These are phyloP conservation scores for Coccomyxa subellipsoidea DNA, from an alignment of 163 green algal species.

Conservation along the genomic window DNA sequence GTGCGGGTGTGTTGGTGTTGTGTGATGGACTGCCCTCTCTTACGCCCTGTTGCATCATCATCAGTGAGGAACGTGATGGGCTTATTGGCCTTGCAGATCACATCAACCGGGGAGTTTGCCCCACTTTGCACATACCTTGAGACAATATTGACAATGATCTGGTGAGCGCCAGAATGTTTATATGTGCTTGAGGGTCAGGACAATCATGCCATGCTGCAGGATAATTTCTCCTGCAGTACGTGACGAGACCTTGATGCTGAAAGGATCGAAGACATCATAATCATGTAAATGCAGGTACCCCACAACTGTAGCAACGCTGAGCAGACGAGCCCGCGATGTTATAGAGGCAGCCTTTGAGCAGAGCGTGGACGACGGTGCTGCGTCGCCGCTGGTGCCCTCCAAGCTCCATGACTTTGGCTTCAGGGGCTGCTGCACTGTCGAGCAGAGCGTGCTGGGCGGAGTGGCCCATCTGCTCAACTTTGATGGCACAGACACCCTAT, in stretches of 20 bases:
- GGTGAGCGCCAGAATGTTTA: slow-evolving; percentile 36
- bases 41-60: too few relatives aligned
- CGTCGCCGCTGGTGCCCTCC: slow-evolving; percentile 52
- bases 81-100: slow-evolving; percentile 61
- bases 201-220: too few relatives aligned
- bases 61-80: too few relatives aligned
- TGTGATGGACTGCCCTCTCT: too few relatives aligned
- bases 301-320: slow-evolving; percentile 80
- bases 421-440: slow-evolving; percentile 76
- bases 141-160: slow-evolving; percentile 84
- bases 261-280: too few relatives aligned
- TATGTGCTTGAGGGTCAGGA: too few relatives aligned
- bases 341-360: slow-evolving; percentile 75
- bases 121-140: slow-evolving; percentile 88
- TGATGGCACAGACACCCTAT: slow-evolving; percentile 84
- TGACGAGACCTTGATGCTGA: too few relatives aligned
- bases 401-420: slow-evolving; percentile 92
- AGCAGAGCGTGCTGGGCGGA: slow-evolving; percentile 85
- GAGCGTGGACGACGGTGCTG: slow-evolving; percentile 54
- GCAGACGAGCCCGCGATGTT: slow-evolving; percentile 65
- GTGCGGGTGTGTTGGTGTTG: too few relatives aligned
- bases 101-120: slow-evolving; percentile 63
- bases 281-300: slow-evolving; percentile 83
- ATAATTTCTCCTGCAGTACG: too few relatives aligned
- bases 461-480: slow-evolving; percentile 88